Conservation (phyloP, 2,329 filamentous ascomycete genomes). For the Thielaviopsis euricoi region DNA sequence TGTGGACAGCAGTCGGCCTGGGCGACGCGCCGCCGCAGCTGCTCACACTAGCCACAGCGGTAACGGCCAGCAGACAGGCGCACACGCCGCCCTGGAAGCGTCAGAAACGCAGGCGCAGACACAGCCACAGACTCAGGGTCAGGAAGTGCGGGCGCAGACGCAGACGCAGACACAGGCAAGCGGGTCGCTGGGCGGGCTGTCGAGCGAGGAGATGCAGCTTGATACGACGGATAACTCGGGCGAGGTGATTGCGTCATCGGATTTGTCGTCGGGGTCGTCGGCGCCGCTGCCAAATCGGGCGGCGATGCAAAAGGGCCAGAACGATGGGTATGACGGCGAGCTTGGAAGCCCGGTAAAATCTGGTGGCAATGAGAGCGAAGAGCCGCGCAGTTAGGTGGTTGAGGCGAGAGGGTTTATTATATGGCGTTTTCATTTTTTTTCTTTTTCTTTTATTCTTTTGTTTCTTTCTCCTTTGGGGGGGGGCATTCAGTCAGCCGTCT, state of each 20-base stretch:
- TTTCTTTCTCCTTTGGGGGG: too few relatives aligned
- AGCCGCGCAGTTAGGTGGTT: too few relatives aligned
- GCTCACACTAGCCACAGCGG: too few relatives aligned
- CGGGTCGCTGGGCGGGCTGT: conserved; percentile 12
- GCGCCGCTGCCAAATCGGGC: neutral
- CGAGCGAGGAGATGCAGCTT: conserved; percentile 14
- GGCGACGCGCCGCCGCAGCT: too few relatives aligned
- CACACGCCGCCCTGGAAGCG: too few relatives aligned
- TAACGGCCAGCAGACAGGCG: too few relatives aligned
- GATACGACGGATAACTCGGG: conserved; percentile 12
- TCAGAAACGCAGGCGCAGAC: conserved; percentile 23
- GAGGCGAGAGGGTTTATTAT: too few relatives aligned
- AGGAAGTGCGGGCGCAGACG: too few relatives aligned
- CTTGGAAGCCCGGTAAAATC: neutral
- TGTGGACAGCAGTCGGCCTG: neutral
- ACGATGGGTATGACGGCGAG: neutral
- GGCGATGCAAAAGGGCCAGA: neutral
- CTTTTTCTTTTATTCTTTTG: too few relatives aligned
- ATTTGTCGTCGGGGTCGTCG: neutral
- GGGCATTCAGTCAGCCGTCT: too few relatives aligned
- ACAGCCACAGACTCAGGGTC: conserved; percentile 11
- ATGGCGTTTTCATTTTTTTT: too few relatives aligned
- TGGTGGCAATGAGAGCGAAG: neutral
- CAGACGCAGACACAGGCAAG: conserved; percentile 22
- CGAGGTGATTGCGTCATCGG: neutral